Evolutionary conservation across 345 rosid genomes (phyloP).

Genomic region (Gossypioides kirkii): DNA sequence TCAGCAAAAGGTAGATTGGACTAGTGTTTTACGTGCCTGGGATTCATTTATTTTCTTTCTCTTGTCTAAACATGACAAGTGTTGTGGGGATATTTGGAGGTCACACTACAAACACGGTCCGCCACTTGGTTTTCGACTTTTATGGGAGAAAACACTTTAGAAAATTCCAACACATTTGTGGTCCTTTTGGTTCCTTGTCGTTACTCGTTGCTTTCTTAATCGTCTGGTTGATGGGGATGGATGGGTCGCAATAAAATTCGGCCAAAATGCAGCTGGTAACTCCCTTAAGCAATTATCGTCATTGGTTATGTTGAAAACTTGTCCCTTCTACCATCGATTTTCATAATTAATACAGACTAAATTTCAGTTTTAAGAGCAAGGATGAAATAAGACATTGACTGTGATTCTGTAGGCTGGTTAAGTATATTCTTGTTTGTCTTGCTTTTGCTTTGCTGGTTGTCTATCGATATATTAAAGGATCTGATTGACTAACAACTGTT

Average conservation of each 20-base stretch:
- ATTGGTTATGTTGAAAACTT: no score
- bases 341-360: neutral
- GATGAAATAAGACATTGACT: no score
- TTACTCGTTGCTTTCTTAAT: neutral
- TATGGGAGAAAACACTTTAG: neutral
- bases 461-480: no score
- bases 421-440: no score
- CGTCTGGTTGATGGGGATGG: neutral
- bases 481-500: no score
- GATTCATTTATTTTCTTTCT: neutral
- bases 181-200: neutral
- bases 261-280: neutral
- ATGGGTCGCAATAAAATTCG: neutral
- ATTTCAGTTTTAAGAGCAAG: neutral
- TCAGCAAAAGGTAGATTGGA: neutral
- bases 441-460: no score
- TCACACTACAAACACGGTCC: constrained; percentile 2
- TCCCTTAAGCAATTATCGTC: neutral
- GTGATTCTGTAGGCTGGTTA: no score
- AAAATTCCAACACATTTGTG: neutral
- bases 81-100: neutral
- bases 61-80: neutral
- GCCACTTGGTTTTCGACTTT: neutral
- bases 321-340: neutral
- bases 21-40: neutral